Evolutionary conservation across 1,284 basidiomycete species (phyloP).

Genomic region (Volvariella volvacea): DNA sequence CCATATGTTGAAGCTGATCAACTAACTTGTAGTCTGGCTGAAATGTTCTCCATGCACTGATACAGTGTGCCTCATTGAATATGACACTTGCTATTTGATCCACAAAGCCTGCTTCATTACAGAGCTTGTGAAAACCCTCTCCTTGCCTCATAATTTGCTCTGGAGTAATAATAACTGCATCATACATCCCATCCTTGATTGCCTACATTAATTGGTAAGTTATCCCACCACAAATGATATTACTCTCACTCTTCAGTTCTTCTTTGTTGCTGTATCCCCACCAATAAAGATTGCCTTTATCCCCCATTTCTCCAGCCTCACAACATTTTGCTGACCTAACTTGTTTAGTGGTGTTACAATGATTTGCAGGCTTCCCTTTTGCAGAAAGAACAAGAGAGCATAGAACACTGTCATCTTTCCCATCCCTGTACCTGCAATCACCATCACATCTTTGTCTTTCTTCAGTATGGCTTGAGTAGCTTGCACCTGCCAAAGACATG

Average conservation of each 20-base stretch:
- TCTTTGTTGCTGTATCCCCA: constrained; percentile 4
- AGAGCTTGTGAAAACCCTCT: constrained; percentile 8
- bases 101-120: constrained; percentile 6
- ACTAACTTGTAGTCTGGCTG: constrained; percentile 20
- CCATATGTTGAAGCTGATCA: constrained; percentile 16
- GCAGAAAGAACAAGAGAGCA: constrained; percentile 3
- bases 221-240: background rate
- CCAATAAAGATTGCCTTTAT: constrained; percentile 7
- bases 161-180: constrained; percentile 9
- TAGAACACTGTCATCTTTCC: constrained; percentile 6
- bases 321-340: constrained; percentile 10
- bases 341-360: constrained; percentile 12
- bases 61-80: constrained; percentile 25
- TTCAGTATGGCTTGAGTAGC: constrained; percentile 13
- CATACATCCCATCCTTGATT: constrained; percentile 11
- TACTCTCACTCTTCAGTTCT: background rate
- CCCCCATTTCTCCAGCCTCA: constrained; percentile 5
- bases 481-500: constrained; percentile 15
- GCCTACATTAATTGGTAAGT: constrained; percentile 12
- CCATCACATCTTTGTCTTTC: constrained; percentile 11
- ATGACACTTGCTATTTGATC: constrained; percentile 10
- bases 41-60: constrained; percentile 26
- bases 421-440: constrained; percentile 3
- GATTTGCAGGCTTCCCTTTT: constrained; percentile 3
- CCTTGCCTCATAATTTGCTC: constrained; percentile 11